A percentile compares a stretch with the other conserved stretches of the same genome.
Evolutionary conservation across 176 grass and related monocot genomes (phyloP).

Genomic region (Luzula sylvatica): DNA sequence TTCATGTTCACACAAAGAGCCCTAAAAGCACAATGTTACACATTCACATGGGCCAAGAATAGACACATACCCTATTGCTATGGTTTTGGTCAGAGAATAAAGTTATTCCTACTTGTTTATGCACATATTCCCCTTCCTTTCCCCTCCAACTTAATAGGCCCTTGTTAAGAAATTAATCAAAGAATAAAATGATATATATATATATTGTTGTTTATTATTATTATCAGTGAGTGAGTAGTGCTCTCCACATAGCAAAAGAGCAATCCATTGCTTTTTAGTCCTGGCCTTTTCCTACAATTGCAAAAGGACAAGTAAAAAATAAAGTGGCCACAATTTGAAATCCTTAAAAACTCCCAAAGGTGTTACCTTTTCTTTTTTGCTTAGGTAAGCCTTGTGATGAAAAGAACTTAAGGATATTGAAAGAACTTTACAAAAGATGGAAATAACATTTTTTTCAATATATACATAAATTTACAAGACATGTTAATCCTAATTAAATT

Average conservation of each 20-base stretch:
- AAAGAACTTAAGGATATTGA: not conserved
- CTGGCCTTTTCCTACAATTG: slow-evolving; percentile 16
- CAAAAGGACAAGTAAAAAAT: slow-evolving; percentile 1
- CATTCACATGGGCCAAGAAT: slow-evolving; percentile 14
- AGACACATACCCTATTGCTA: slow-evolving; percentile 13
- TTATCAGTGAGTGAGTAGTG: slow-evolving; percentile 6
- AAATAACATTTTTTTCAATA: too few relatives aligned
- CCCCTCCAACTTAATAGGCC: slow-evolving; percentile 10
- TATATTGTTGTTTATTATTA: too few relatives aligned
- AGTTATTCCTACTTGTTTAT: slow-evolving; percentile 16
- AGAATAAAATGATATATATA: slow-evolving; percentile 20
- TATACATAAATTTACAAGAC: too few relatives aligned
- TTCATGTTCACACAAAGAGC: slow-evolving; percentile 16
- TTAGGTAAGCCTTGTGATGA: slow-evolving; percentile 4
- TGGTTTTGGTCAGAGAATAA: slow-evolving; percentile 21
- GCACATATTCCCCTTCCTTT: slow-evolving; percentile 16
- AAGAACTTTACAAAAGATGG: slow-evolving; percentile 2
- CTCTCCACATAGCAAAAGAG: slow-evolving; percentile 13
- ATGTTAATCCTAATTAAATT: too few relatives aligned
- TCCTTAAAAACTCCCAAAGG: not conserved
- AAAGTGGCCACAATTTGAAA: too few relatives aligned
- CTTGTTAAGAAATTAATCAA: slow-evolving; percentile 16
- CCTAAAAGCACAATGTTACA: slow-evolving; percentile 20
- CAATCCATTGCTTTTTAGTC: slow-evolving; percentile 13
- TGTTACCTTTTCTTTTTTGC: not conserved